phyloP scores from a whole-genome alignment of 2,329 filamentous ascomycete genomes.

The Xylariales sp. region DNA sequence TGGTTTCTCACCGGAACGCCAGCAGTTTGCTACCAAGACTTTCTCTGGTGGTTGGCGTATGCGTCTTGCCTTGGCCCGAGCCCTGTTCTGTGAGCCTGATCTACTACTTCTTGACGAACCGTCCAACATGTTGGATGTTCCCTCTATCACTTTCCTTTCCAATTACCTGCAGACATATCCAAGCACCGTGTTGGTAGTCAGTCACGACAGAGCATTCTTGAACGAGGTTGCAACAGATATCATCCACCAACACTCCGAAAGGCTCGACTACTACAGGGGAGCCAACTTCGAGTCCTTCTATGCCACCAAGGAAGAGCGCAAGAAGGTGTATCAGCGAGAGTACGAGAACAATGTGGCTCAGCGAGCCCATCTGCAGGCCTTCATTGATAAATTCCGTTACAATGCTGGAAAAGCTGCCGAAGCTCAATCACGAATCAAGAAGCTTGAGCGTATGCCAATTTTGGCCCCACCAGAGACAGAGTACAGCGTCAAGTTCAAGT shows the following conservation, averaged over 20 bases:
- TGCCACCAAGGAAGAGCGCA: constrained; percentile 91
- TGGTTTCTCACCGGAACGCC: constrained; percentile 89
- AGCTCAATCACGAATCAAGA: constrained; percentile 98
- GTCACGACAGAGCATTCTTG: constrained; percentile 97
- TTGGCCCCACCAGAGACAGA: constrained; percentile 87
- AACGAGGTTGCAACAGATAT: constrained; percentile 99
- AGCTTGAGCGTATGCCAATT: constrained; percentile 93
- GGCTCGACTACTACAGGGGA: constrained; percentile 96
- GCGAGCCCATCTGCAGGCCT: constrained; percentile 89
- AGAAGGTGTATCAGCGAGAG: constrained; percentile 93
- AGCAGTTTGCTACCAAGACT: constrained; percentile 90
- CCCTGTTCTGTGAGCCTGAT: constrained; percentile 96
- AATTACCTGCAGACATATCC: constrained; percentile 93
- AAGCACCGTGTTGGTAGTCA: constrained; percentile 92
- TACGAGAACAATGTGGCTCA: constrained; percentile 98
- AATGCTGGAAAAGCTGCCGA: constrained; percentile 98
- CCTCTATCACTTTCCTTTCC: constrained; percentile 97
- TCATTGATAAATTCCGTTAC: constrained; percentile 99
- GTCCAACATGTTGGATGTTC: constrained; percentile 99
- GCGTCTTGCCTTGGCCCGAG: constrained; percentile 90
- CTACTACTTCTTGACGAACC: constrained; percentile 95
- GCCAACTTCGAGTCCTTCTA: constrained; percentile 98
- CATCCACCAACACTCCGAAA: constrained; percentile 94
- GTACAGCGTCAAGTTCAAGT: constrained; percentile 95
- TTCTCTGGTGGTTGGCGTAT: constrained; percentile 99